These are phyloP conservation scores for Rubus parviflorus DNA, from an alignment of 306 rosid genomes.

Conservation along the genomic window DNA sequence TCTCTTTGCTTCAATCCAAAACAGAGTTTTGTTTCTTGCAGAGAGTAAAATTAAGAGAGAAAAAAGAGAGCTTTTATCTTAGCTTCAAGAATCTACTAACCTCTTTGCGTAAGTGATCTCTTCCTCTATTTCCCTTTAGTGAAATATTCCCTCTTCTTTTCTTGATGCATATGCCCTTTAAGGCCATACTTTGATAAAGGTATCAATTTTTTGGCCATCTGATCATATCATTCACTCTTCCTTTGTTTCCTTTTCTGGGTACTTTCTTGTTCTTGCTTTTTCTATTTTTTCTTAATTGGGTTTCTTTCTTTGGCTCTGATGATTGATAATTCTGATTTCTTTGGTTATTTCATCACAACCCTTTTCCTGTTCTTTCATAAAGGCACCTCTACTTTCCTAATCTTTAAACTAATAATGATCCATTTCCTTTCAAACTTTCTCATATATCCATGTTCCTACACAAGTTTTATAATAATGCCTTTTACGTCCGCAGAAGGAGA, in stretches of 20 bases:
- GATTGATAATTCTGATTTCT: slow-evolving; percentile 17
- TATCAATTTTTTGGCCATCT: slow-evolving; percentile 35
- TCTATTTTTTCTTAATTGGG: slow-evolving; percentile 25
- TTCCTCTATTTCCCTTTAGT: slow-evolving; percentile 17
- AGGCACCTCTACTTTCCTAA: slow-evolving; percentile 15
- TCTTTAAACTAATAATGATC: not conserved
- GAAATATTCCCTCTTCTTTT: slow-evolving; percentile 22
- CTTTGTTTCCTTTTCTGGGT: slow-evolving; percentile 29
- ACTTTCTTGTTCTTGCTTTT: slow-evolving; percentile 34
- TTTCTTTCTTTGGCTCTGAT: slow-evolving; percentile 23
- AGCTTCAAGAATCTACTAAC: slow-evolving; percentile 61
- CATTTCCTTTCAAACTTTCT: slow-evolving; percentile 1
- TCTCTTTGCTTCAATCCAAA: slow-evolving; percentile 73
- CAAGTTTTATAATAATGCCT: not conserved
- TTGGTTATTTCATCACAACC: slow-evolving; percentile 11
- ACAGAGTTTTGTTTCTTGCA: slow-evolving; percentile 32
- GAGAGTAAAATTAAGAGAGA: not conserved
- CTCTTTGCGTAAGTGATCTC: slow-evolving; percentile 68
- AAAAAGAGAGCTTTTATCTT: slow-evolving; percentile 43
- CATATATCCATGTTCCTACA: not conserved
- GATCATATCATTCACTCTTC: slow-evolving; percentile 33
- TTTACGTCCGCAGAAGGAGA: slow-evolving; percentile 26
- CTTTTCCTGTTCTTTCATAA: not conserved
- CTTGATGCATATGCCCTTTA: slow-evolving; percentile 17
- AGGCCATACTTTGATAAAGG: slow-evolving; percentile 36